Evolutionary conservation across 73 alveolate genomes (phyloP).

Genomic region (Paramecium sexaurelia): DNA sequence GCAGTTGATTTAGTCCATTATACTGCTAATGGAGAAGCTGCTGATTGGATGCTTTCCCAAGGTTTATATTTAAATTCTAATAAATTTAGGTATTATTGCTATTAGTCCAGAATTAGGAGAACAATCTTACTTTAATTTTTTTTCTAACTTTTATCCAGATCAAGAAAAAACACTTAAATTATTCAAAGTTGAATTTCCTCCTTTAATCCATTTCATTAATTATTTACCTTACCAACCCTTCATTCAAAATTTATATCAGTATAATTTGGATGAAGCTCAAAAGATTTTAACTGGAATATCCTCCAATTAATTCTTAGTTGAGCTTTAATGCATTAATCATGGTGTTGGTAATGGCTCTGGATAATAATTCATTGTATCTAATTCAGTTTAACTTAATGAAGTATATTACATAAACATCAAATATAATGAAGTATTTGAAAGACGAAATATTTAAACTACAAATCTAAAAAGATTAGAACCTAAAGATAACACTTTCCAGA

Average conservation of each 20-base stretch:
- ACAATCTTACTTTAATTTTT: neutral
- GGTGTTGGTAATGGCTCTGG: neutral
- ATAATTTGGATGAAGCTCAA: neutral
- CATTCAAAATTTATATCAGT: neutral
- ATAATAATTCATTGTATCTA: neutral
- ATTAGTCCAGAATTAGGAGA: constrained; percentile 44
- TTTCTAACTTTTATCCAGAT: constrained; percentile 1
- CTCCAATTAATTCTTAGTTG: neutral
- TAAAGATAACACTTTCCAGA: neutral
- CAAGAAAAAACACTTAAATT: neutral
- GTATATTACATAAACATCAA: neutral
- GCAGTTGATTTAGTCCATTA: neutral
- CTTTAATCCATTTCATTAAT: constrained; percentile 13
- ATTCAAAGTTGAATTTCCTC: neutral
- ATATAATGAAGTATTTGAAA: neutral
- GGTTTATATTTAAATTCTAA: neutral
- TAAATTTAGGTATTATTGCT: neutral
- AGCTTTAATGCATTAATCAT: neutral
- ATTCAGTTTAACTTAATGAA: neutral
- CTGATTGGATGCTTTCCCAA: constrained; percentile 53
- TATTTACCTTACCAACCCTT: neutral
- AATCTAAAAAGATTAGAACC: neutral
- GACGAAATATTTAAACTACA: neutral
- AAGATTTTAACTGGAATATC: neutral
- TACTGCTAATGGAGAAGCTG: constrained; percentile 46